Evolutionary conservation across 805 yeast genomes (phyloP), one percentile per base, ranked within the genome.

Genomic region (Alloascoidea hylecoeti): DNA sequence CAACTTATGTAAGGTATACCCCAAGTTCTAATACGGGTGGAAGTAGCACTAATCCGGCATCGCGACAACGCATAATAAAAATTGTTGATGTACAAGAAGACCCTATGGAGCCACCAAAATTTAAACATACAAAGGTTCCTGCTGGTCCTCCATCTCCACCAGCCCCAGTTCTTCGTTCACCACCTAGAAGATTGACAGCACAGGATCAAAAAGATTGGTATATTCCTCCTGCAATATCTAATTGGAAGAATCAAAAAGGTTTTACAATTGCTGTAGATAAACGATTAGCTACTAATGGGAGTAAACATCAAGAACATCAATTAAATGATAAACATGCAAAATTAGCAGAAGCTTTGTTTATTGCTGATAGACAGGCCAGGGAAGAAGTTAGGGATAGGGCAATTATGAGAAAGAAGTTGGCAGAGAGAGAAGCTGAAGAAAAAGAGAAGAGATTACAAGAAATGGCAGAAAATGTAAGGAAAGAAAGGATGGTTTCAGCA

Each of bases 221-320:
- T 36, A 85, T 92, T 18, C 97, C 97, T 0, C 77, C 95, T 0
- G 84, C 94, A 1, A 72, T 89, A 0, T 89, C 97, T 1, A 85
- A 84, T 54, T 92, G 97, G 96, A 88, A 86, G 55, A 92, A 92
- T 55, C 83, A 88, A 14, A 80, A 82, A 47, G 96, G 97, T 1
- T 84, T 75, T 51, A 75, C 95, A 1, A 77, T 88, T 35, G 75
- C 80, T 1, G 56, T 88, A 33, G 95, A 86, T 39, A 82, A 80
- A 49, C 63, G 96, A 42, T 61, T 83, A 39, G 78, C 78, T 1
- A 67, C 69, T 12, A 68, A 63, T 39, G 65, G 64, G 0, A 58
- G 64, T 2, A 55, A 60, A 0, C 42, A 50, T 17, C 49, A 52
- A 27, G 56, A 53, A 0, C 56, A 46, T 14, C 56, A 62, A 15